phyloP scores from a whole-genome alignment of 2,329 filamentous ascomycete genomes.

The Colletotrichum sansevieriae region DNA sequence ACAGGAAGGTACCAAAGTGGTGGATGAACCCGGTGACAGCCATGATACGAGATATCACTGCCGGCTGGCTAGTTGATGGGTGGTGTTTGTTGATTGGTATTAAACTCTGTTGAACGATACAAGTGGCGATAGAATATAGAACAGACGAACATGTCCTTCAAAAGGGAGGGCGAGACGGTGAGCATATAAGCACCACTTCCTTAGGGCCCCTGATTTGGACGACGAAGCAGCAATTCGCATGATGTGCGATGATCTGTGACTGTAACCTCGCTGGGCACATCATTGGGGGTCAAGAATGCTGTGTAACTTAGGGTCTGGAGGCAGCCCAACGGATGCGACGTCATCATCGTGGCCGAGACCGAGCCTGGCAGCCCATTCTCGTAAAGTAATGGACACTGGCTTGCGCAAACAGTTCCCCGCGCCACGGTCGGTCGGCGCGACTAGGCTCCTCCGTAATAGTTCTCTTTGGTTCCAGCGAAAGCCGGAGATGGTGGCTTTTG shows the following conservation, averaged over 20 bases:
- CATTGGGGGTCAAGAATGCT: constrained; percentile 30
- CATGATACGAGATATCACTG: constrained; percentile 53
- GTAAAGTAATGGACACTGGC: constrained; percentile 30
- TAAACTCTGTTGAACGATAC: neutral
- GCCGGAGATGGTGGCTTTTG: constrained; percentile 32
- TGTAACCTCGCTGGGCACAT: constrained; percentile 22
- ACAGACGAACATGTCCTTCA: constrained; percentile 14
- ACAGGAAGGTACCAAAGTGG: constrained; percentile 69
- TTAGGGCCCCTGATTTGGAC: constrained; percentile 8
- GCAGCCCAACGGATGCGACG: constrained; percentile 32
- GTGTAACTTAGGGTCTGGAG: constrained; percentile 36
- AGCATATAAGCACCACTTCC: constrained; percentile 39
- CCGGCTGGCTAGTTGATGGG: neutral
- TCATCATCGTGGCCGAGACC: constrained; percentile 34
- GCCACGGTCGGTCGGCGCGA: constrained; percentile 33
- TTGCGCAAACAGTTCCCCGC: constrained; percentile 18
- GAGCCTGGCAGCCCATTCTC: constrained; percentile 6
- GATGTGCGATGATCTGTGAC: constrained; percentile 37
- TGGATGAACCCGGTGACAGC: constrained; percentile 64
- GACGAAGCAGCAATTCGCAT: constrained; percentile 35
- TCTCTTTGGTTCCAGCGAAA: constrained; percentile 19
- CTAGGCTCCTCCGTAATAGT: constrained; percentile 7
- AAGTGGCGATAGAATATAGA: constrained; percentile 20
- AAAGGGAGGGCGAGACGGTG: constrained; percentile 30
- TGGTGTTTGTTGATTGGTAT: constrained; percentile 3